Conservation (phyloP, 2,329 filamentous ascomycete species). For the Aspergillus amoenus region DNA sequence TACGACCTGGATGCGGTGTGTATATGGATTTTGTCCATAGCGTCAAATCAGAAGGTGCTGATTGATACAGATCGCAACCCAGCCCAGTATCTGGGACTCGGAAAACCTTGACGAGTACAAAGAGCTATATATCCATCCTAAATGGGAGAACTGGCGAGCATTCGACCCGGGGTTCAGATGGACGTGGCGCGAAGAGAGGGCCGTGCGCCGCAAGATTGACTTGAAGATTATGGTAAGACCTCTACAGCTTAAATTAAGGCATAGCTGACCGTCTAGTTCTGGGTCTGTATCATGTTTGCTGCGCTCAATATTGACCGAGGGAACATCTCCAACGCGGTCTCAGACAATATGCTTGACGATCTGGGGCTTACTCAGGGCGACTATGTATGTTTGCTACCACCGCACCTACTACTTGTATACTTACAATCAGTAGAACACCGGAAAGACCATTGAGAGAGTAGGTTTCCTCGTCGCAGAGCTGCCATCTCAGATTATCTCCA, state of each 20-base stretch:
- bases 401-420: neutral
- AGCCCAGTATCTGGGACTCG: conserved; percentile 34
- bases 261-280: neutral
- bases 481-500: conserved; percentile 57
- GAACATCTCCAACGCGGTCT: conserved; percentile 47
- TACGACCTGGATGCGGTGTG: conserved; percentile 26
- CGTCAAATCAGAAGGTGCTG: no score
- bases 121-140: conserved; percentile 20
- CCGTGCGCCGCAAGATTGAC: conserved; percentile 24
- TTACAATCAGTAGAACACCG: conserved; percentile 34
- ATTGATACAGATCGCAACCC: conserved; percentile 25
- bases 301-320: conserved; percentile 11
- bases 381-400: conserved; percentile 4
- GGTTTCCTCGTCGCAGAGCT: conserved; percentile 55
- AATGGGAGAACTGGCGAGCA: conserved; percentile 30
- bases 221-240: neutral
- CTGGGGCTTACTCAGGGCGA: conserved; percentile 20
- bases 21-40: no score
- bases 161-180: conserved; percentile 22
- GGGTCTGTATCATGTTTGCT: conserved; percentile 45
- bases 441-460: conserved; percentile 56
- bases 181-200: conserved; percentile 22
- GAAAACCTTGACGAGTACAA: conserved; percentile 37
- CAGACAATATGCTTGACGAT: conserved; percentile 55
- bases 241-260: no score